Percentiles rank a stretch among this genome's conserved stretches.
Evolutionary conservation across 805 yeast species (phyloP).

Genomic region (Zygotorulaspora florentina): DNA sequence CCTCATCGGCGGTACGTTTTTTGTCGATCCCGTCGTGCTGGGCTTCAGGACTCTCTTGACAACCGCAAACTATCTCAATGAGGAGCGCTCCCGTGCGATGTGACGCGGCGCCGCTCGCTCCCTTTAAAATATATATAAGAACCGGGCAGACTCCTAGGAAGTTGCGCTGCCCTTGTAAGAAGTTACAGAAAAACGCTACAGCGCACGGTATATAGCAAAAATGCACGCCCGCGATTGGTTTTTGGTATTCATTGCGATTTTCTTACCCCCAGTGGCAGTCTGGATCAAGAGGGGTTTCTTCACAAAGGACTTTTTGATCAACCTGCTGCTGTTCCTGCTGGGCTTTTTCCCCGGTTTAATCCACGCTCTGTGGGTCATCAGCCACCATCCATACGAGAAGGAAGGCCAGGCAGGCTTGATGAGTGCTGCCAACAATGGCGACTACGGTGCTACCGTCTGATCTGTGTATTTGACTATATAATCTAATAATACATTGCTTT

Average conservation of each 20-base stretch:
- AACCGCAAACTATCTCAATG: constrained; percentile 4
- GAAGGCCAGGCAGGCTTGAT: constrained; percentile 11
- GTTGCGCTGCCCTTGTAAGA: too few relatives aligned
- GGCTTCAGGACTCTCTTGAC: constrained; percentile 10
- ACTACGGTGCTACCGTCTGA: constrained; percentile 15
- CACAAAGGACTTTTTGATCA: constrained; percentile 43
- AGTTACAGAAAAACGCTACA: background rate
- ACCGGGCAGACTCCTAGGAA: background rate
- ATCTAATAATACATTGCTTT: background rate
- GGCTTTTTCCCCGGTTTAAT: constrained; percentile 69
- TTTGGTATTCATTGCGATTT: constrained; percentile 60
- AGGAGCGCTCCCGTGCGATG: background rate
- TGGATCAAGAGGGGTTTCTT: constrained; percentile 58
- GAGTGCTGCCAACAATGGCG: constrained; percentile 6
- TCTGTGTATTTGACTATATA: background rate
- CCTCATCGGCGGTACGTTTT: constrained; percentile 7
- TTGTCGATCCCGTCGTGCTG: constrained; percentile 13
- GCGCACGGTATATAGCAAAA: background rate
- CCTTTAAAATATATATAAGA: background rate
- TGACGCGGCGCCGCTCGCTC: background rate
- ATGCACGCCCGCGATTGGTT: constrained; percentile 30
- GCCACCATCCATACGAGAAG: constrained; percentile 46
- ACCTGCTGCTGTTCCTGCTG: constrained; percentile 53
- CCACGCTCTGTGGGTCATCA: constrained; percentile 64
- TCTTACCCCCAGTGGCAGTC: constrained; percentile 71